Conservation (phyloP, 495 filamentous ascomycete genomes). For the Viridothelium virens region DNA sequence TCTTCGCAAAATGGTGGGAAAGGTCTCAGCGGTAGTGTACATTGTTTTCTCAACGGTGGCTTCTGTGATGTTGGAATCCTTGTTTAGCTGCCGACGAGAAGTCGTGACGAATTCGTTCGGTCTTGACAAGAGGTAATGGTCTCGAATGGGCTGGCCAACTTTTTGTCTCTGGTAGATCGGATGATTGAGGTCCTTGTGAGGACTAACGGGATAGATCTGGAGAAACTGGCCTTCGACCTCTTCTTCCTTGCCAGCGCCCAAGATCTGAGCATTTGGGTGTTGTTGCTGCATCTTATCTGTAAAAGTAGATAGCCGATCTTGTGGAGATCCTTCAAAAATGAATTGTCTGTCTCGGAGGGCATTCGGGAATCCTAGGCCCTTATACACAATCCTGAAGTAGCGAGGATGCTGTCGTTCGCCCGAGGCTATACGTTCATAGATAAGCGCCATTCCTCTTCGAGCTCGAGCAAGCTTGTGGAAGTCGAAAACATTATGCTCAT, state of each 20-base stretch:
- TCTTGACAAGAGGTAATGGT: slow-evolving; percentile 70
- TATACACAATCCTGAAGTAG: slow-evolving; percentile 89
- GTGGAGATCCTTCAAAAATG: slow-evolving; percentile 74
- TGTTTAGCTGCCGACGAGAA: slow-evolving; percentile 53
- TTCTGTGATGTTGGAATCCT: slow-evolving; percentile 53
- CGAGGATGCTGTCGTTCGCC: slow-evolving; percentile 67
- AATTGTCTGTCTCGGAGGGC: slow-evolving; percentile 83
- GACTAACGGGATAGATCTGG: slow-evolving; percentile 69
- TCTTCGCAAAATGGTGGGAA: slow-evolving; percentile 83
- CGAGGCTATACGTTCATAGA: slow-evolving; percentile 80
- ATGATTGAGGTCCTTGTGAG: slow-evolving; percentile 73
- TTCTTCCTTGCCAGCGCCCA: slow-evolving; percentile 60
- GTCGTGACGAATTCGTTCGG: slow-evolving; percentile 68
- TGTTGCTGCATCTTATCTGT: slow-evolving; percentile 88
- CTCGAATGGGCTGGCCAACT: slow-evolving; percentile 71
- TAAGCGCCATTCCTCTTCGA: slow-evolving; percentile 84
- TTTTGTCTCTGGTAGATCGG: slow-evolving; percentile 83
- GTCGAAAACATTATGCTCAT: slow-evolving; percentile 82
- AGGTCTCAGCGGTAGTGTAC: slow-evolving; percentile 74
- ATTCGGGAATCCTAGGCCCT: slow-evolving; percentile 79
- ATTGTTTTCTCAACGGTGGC: slow-evolving; percentile 81
- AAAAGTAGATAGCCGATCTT: slow-evolving; percentile 71
- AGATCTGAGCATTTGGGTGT: slow-evolving; percentile 78
- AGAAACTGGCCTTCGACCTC: slow-evolving; percentile 91
- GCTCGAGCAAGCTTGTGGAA: slow-evolving; percentile 84